phyloP scores from a whole-genome alignment of 768 basidiomycete genomes.

The Kwoniella heveanensis region DNA sequence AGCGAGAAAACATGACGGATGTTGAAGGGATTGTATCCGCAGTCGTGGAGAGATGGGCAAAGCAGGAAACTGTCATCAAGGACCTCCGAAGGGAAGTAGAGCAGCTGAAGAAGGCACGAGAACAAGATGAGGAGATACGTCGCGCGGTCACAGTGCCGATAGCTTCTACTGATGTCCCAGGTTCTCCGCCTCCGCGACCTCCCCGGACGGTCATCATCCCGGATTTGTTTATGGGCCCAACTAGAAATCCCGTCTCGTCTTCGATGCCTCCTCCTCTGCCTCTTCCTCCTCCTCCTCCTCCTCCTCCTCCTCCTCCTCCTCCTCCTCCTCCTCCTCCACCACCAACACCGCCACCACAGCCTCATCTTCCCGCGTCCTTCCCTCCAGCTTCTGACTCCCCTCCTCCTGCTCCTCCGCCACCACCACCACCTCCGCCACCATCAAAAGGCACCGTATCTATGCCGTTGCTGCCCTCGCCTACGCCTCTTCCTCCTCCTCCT shows the following conservation, averaged over 20 bases:
- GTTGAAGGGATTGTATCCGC: constrained; percentile 63
- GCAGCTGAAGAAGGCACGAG: constrained; percentile 56
- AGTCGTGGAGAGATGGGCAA: constrained; percentile 68
- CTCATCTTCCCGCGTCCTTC: constrained; percentile 29
- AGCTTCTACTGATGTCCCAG: constrained; percentile 1
- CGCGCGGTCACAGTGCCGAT: too few species aligned
- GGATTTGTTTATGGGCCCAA: neutral
- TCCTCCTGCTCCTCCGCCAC: neutral
- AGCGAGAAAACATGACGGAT: neutral
- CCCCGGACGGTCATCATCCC: constrained; percentile 33
- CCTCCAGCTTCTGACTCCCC: constrained; percentile 16
- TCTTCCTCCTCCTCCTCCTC: constrained; percentile 33
- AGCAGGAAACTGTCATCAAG: constrained; percentile 69
- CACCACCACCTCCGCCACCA: constrained; percentile 8
- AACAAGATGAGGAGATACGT: too few species aligned
- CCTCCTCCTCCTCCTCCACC: constrained; percentile 25
- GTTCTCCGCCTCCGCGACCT: constrained; percentile 27
- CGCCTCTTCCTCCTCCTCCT: neutral
- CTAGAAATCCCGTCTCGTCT: neutral
- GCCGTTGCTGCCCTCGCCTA: constrained; percentile 9
- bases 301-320: constrained; percentile 27
- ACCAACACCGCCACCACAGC: neutral
- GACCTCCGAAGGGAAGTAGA: constrained; percentile 57
- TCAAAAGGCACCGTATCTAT: neutral
- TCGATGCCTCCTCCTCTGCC: constrained; percentile 5